A percentile compares a stretch with the other conserved stretches of the same genome.
Evolutionary conservation across 805 yeast genomes (phyloP).

Genomic region (Suhomyces emberorum): DNA sequence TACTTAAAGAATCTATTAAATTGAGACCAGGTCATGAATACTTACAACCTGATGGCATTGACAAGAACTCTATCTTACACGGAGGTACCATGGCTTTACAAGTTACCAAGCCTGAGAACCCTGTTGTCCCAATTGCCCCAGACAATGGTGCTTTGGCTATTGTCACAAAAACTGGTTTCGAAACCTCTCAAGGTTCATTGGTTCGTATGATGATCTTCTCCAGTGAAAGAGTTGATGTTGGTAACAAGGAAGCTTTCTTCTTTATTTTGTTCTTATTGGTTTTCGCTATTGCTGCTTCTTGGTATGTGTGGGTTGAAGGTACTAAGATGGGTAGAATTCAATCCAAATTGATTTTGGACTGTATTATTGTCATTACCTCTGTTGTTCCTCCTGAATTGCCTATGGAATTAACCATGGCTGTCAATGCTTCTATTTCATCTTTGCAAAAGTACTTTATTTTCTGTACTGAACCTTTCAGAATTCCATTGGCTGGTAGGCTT

Average conservation of each 20-base stretch:
- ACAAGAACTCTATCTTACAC: constrained; percentile 82
- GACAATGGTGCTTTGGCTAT: constrained; percentile 90
- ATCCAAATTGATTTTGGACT: constrained; percentile 88
- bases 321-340: constrained; percentile 93
- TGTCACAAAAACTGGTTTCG: constrained; percentile 94
- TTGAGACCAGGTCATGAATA: constrained; percentile 71
- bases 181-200: constrained; percentile 94
- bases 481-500: constrained; percentile 95
- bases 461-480: constrained; percentile 98
- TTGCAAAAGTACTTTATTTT: constrained; percentile 83
- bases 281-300: constrained; percentile 92
- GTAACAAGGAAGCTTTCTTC: constrained; percentile 89
- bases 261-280: constrained; percentile 85
- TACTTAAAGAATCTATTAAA: constrained; percentile 85
- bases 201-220: constrained; percentile 98
- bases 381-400: constrained; percentile 99
- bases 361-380: constrained; percentile 92
- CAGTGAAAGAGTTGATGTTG: constrained; percentile 94
- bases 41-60: constrained; percentile 76
- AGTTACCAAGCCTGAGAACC: constrained; percentile 65
- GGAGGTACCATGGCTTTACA: constrained; percentile 98
- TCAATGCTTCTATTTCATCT: constrained; percentile 85
- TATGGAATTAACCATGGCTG: constrained; percentile 98
- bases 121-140: constrained; percentile 63
- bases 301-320: constrained; percentile 99